These are phyloP conservation scores for Porogramme epimiltina DNA, from an alignment of 1,284 basidiomycete genomes.

Conservation along the genomic window DNA sequence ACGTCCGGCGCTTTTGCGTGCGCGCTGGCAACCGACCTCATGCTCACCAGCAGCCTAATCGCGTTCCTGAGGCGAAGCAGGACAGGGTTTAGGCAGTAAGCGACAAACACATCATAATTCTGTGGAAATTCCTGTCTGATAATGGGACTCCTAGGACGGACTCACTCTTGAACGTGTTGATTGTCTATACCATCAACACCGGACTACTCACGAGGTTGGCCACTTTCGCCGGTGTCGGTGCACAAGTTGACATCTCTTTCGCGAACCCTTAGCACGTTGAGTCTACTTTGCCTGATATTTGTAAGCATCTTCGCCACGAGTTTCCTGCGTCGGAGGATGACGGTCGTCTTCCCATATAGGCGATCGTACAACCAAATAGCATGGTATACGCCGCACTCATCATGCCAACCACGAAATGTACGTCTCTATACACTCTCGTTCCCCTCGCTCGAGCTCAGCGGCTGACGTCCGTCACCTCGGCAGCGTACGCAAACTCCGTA, in stretches of 20 bases:
- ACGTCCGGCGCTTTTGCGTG: not conserved
- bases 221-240: not conserved
- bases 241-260: not conserved
- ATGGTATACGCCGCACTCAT: too few relatives aligned
- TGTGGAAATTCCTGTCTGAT: not conserved
- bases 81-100: conserved; percentile 6
- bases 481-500: conserved; percentile 1
- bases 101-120: not conserved
- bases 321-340: too few relatives aligned
- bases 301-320: too few relatives aligned
- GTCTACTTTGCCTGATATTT: not conserved
- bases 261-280: not conserved
- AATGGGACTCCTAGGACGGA: not conserved
- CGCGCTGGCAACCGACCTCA: not conserved
- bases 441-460: not conserved
- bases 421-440: too few relatives aligned
- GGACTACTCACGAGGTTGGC: not conserved
- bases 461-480: not conserved
- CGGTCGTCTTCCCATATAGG: too few relatives aligned
- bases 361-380: too few relatives aligned
- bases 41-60: not conserved
- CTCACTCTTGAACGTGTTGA: conserved; percentile 1
- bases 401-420: too few relatives aligned
- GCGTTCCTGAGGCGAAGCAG: not conserved
- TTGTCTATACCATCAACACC: conserved; percentile 9